Evolutionary conservation across 768 basidiomycete genomes (phyloP).

Genomic region (Dioszegia crocea): DNA sequence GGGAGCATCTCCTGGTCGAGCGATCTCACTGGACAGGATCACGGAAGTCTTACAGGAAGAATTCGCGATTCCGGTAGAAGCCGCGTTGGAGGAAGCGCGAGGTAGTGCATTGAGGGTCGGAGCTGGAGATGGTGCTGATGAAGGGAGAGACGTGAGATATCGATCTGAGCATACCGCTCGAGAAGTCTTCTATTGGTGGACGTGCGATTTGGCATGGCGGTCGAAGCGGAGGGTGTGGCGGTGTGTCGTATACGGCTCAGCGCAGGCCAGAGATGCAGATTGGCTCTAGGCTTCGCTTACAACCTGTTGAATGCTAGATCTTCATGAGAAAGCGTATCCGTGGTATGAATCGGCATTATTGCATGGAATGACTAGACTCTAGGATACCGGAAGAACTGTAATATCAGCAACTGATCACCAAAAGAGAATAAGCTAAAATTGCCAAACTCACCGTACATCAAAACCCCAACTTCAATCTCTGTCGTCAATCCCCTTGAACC

Average conservation of each 20-base stretch:
- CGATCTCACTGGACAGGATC: conserved; percentile 5
- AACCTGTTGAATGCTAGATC: background rate
- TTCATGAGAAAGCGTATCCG: too few relatives aligned
- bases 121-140: background rate
- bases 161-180: background rate
- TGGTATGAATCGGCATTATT: too few relatives aligned
- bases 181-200: conserved; percentile 33
- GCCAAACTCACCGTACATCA: too few relatives aligned
- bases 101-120: background rate
- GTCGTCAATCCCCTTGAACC: background rate
- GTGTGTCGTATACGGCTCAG: conserved; percentile 24
- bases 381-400: too few relatives aligned
- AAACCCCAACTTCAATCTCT: too few relatives aligned
- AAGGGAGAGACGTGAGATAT: too few relatives aligned
- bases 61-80: conserved; percentile 14
- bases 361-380: background rate
- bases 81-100: background rate
- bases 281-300: too few relatives aligned
- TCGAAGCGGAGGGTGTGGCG: conserved; percentile 25
- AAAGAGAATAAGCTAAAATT: too few relatives aligned
- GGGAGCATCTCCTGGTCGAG: conserved; percentile 20
- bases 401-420: too few relatives aligned
- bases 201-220: conserved; percentile 17
- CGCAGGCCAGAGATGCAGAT: conserved; percentile 29
- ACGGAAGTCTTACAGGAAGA: conserved; percentile 12